phyloP scores from a whole-genome alignment of 2,329 filamentous ascomycete species.

The Cytospora mali region DNA sequence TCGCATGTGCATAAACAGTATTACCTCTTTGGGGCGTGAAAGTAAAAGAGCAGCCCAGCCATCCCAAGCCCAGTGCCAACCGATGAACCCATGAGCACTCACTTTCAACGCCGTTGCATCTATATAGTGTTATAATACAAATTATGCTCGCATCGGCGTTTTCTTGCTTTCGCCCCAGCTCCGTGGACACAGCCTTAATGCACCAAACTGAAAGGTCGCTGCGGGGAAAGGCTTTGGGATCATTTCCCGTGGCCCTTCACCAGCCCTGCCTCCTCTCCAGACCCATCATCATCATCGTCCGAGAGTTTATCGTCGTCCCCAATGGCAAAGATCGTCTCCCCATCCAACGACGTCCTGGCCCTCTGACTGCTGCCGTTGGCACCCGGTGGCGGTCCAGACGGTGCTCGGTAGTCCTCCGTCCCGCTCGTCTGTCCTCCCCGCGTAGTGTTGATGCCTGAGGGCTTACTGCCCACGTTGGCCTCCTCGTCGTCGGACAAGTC shows the following conservation, averaged over 20 bases:
- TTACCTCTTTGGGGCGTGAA: neutral
- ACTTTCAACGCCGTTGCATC: conserved; percentile 21
- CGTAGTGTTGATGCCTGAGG: conserved; percentile 29
- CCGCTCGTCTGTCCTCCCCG: conserved; percentile 26
- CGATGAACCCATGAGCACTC: conserved; percentile 17
- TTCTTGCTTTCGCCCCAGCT: neutral
- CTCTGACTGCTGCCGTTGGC: conserved; percentile 30
- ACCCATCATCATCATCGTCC: conserved; percentile 59
- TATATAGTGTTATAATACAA: conserved; percentile 25
- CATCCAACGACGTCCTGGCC: conserved; percentile 65
- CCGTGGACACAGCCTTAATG: neutral
- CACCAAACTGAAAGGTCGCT: neutral
- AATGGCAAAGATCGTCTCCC: conserved; percentile 94
- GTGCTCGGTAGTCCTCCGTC: conserved; percentile 19
- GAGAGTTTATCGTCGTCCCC: conserved; percentile 88
- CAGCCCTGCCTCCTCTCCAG: conserved; percentile 60
- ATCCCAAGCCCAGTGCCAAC: conserved; percentile 17
- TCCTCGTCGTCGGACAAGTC: conserved; percentile 65
- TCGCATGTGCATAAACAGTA: conserved; percentile 1
- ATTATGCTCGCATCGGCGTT: neutral
- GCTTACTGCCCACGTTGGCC: conserved; percentile 48
- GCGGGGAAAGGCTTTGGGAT: neutral
- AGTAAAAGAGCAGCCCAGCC: neutral
- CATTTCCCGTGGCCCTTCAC: conserved; percentile 50
- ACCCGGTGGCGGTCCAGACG: conserved; percentile 17